A percentile compares a stretch with the other conserved stretches of the same genome.
phyloP scores from a whole-genome alignment of 176 grass and related monocot genomes.

The Pontederia paniculata region DNA sequence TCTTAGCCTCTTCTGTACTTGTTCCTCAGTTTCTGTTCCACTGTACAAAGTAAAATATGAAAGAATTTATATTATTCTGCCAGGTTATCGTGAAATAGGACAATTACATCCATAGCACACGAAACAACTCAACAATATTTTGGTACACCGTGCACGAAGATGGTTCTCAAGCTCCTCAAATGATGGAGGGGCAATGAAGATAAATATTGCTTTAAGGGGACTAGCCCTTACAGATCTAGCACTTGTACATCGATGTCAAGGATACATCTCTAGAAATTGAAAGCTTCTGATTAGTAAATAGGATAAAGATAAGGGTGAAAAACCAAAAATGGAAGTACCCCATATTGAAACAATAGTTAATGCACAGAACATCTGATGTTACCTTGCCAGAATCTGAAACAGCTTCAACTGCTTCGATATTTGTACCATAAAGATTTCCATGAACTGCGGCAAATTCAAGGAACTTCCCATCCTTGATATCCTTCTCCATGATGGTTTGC shows the following conservation, averaged over 20 bases:
- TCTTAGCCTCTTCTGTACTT: constrained; percentile 72
- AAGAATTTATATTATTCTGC: background rate
- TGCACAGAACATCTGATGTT: constrained; percentile 18
- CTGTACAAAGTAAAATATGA: constrained; percentile 15
- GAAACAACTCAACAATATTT: no score
- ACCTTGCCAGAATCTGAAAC: constrained; percentile 92
- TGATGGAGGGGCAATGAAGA: constrained; percentile 88
- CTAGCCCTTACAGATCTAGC: constrained; percentile 84
- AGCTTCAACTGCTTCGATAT: constrained; percentile 76
- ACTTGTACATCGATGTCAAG: constrained; percentile 99
- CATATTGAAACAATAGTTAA: constrained; percentile 17
- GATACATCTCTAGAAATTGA: constrained; percentile 86
- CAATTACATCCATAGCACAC: background rate
- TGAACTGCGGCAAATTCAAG: constrained; percentile 92
- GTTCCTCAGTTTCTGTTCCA: constrained; percentile 63
- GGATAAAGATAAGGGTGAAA: background rate
- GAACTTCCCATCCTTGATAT: constrained; percentile 83
- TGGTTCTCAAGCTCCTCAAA: constrained; percentile 93
- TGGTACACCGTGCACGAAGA: constrained; percentile 80
- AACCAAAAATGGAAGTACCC: background rate
- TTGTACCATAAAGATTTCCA: constrained; percentile 71
- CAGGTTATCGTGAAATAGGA: background rate
- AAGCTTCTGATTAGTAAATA: constrained; percentile 17
- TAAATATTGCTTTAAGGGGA: constrained; percentile 88
- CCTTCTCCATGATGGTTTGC: constrained; percentile 58